Conservation (phyloP, 2,329 filamentous ascomycete species). For the Cercospora citrullina region DNA sequence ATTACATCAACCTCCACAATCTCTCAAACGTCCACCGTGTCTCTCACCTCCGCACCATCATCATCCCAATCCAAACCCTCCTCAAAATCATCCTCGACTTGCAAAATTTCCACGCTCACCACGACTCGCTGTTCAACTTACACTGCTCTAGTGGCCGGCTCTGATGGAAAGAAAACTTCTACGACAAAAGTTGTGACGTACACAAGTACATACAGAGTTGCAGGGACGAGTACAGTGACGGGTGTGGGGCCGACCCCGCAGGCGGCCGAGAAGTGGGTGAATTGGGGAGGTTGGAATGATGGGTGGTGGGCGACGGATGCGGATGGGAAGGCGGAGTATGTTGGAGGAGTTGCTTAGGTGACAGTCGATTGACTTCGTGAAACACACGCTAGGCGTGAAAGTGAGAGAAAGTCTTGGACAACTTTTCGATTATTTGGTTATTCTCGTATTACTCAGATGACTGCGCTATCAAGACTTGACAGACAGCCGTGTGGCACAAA, state of each 20-base stretch:
- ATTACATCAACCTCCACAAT: background rate
- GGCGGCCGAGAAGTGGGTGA: background rate
- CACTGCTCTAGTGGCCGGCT: background rate
- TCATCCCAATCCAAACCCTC: background rate
- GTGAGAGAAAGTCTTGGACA: background rate
- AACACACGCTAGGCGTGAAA: too few relatives aligned
- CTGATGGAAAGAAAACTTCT: background rate
- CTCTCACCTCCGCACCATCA: background rate
- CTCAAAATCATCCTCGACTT: background rate
- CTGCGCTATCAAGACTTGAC: background rate
- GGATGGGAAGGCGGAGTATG: constrained; percentile 8
- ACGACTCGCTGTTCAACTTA: background rate
- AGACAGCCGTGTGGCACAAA: background rate
- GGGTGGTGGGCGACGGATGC: constrained; percentile 10
- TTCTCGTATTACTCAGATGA: background rate
- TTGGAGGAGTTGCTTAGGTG: background rate
- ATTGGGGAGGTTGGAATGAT: constrained; percentile 8
- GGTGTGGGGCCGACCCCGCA: background rate
- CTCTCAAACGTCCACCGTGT: background rate
- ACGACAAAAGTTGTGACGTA: background rate
- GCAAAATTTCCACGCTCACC: background rate
- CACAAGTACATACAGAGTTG: background rate
- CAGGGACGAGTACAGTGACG: background rate
- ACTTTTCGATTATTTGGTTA: background rate
- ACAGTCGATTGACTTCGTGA: too few relatives aligned